Conservation (phyloP, 2,329 filamentous ascomycete genomes). For the Fusarium sacchari region DNA sequence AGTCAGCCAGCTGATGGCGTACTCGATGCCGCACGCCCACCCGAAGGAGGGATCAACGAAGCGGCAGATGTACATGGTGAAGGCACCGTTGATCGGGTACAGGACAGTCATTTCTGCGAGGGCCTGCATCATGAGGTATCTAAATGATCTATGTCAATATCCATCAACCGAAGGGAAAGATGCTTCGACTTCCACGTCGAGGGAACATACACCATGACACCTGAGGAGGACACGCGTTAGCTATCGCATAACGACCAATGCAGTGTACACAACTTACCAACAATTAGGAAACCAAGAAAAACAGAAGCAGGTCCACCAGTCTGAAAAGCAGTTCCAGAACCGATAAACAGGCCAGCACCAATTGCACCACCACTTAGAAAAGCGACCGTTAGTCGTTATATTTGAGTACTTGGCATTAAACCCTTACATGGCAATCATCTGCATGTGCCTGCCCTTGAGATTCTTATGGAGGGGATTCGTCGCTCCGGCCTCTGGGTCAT, state of each 20-base stretch:
- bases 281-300: not conserved
- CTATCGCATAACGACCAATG: not conserved
- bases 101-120: not conserved
- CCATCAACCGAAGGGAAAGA: not conserved
- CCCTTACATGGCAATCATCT: not conserved
- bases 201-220: not conserved
- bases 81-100: not conserved
- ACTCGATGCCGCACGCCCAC: not conserved
- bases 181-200: not conserved
- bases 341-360: not conserved
- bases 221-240: not conserved
- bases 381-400: not conserved
- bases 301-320: not conserved
- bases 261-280: not conserved
- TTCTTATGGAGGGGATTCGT: not conserved
- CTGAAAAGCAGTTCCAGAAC: not conserved
- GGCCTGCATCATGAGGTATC: not conserved
- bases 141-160: not conserved
- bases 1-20: not conserved
- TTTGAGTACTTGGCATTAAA: not conserved
- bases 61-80: not conserved
- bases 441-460: not conserved
- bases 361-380: not conserved
- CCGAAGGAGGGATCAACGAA: not conserved
- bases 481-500: not conserved